Evolutionary conservation across 2,329 filamentous ascomycete genomes (phyloP).

Genomic region (Ramichloridium luteum): DNA sequence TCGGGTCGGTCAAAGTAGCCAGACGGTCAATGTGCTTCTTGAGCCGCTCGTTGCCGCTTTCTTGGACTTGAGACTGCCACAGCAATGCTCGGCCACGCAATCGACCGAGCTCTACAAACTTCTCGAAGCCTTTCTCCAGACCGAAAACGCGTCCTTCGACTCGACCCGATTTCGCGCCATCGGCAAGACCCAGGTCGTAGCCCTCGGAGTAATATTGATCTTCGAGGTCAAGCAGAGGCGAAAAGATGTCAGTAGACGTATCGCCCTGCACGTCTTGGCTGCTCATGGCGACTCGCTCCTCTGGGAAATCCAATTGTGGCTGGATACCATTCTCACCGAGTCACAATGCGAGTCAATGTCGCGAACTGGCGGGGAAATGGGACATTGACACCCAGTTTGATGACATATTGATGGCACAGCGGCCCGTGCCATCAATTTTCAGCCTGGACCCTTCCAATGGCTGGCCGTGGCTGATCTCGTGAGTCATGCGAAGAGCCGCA

Average conservation of each 20-base stretch:
- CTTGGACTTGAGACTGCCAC: slow-evolving; percentile 63
- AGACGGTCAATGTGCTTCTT: slow-evolving; percentile 65
- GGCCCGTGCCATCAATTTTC: no score
- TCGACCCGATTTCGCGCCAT: slow-evolving; percentile 65
- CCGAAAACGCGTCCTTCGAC: slow-evolving; percentile 85
- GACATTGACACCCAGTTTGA: no score
- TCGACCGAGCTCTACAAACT: slow-evolving; percentile 68
- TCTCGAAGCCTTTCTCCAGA: slow-evolving; percentile 85
- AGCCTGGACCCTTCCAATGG: no score
- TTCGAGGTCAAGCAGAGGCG: slow-evolving; percentile 47
- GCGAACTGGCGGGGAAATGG: background rate
- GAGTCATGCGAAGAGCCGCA: no score
- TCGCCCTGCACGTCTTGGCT: no score
- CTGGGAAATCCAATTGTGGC: no score
- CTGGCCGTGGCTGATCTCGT: no score
- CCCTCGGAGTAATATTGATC: slow-evolving; percentile 71
- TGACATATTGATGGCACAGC: slow-evolving; percentile 1
- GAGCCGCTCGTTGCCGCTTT: slow-evolving; percentile 47
- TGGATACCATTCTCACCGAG: no score
- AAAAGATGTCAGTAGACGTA: slow-evolving; percentile 31
- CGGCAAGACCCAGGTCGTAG: slow-evolving; percentile 59
- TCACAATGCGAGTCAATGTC: no score
- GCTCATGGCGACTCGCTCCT: no score
- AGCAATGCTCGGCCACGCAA: slow-evolving; percentile 67
- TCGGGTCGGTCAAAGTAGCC: slow-evolving; percentile 65